These are phyloP conservation scores for Clitoria ternatea DNA, from an alignment of 306 rosid species.

Conservation along the genomic window DNA sequence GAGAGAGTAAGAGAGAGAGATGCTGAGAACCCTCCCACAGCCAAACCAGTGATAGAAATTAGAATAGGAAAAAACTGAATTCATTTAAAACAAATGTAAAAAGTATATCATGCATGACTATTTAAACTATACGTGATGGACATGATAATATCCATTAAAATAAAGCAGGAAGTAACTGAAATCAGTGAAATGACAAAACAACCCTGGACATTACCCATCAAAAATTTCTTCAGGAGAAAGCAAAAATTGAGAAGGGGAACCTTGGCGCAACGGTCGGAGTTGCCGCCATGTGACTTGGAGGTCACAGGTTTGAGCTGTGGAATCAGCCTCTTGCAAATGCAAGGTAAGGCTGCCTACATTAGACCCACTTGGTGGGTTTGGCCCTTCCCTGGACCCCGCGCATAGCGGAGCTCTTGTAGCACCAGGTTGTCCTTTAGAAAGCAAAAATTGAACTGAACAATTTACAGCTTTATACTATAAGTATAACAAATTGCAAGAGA, in stretches of 20 bases:
- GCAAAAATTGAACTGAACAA: background rate
- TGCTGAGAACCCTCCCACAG: conserved; percentile 15
- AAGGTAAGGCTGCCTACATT: too few species aligned
- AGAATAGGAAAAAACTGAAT: background rate
- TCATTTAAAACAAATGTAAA: background rate
- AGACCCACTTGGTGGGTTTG: too few species aligned
- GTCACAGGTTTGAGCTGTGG: too few species aligned
- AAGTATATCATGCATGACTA: background rate
- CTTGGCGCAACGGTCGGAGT: too few species aligned
- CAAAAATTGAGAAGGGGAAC: background rate
- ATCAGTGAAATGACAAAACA: background rate
- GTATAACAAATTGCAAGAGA: background rate
- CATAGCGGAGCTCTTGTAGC: too few species aligned
- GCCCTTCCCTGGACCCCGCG: too few species aligned
- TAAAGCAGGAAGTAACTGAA: background rate
- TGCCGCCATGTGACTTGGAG: too few species aligned
- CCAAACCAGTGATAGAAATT: background rate
- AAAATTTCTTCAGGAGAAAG: background rate
- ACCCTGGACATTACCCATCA: background rate
- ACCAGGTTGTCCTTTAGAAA: too few species aligned
- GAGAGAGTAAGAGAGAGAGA: conserved; percentile 5
- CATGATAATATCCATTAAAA: background rate
- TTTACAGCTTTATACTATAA: background rate
- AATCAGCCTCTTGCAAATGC: too few species aligned
- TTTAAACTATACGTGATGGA: background rate